Conservation (phyloP, 345 rosid species). For the Gossypium ekmanianum region DNA sequence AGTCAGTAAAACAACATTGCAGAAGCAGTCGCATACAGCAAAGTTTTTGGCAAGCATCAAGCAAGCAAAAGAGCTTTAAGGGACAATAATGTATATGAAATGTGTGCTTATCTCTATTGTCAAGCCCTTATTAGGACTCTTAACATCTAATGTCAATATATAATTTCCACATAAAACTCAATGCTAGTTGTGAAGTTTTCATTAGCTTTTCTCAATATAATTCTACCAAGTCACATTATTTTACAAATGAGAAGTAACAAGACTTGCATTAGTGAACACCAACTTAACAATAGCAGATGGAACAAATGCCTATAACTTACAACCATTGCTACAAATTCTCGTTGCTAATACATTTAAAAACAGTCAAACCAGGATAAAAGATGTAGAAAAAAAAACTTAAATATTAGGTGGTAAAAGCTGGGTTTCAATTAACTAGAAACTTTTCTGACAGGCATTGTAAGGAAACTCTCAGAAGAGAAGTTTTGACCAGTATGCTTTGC, state of each 20-base stretch:
- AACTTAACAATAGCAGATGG: background rate
- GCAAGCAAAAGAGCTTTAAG: background rate
- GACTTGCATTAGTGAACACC: background rate
- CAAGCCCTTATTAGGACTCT: background rate
- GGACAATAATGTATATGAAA: background rate
- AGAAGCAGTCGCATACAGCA: background rate
- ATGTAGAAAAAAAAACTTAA: background rate
- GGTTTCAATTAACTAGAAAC: background rate
- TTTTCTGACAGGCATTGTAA: background rate
- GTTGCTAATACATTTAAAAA: background rate
- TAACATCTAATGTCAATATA: background rate
- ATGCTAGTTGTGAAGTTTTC: background rate
- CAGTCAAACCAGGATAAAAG: background rate
- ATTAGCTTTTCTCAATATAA: background rate
- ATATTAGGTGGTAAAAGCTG: background rate
- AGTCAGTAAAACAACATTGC: conserved; percentile 7
- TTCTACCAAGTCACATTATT: background rate
- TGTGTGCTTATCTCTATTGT: conserved; percentile 2
- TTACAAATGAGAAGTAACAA: background rate
- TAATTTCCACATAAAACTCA: background rate
- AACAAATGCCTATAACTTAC: background rate
- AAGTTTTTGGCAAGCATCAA: background rate
- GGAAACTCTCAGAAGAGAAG: conserved; percentile 2
- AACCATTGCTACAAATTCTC: background rate
- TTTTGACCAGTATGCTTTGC: background rate